A percentile compares a stretch with the other conserved stretches of the same genome.
Conservation (phyloP, 1,139 yeast species). For the Magnusiomyces sp. region DNA sequence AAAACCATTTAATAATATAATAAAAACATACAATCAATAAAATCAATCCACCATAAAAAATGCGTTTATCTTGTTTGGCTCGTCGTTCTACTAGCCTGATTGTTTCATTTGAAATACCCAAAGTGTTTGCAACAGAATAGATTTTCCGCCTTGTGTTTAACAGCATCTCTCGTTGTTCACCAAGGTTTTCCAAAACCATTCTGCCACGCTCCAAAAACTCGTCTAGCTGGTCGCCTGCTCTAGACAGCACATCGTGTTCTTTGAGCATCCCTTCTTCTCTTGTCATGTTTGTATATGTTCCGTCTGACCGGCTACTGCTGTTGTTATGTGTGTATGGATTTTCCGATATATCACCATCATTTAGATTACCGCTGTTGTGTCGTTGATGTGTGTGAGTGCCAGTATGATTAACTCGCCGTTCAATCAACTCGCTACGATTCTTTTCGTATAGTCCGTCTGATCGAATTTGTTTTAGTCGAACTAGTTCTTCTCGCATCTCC, state of each 20-base stretch:
- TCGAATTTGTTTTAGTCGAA: constrained; percentile 52
- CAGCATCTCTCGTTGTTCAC: constrained; percentile 73
- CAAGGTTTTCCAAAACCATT: constrained; percentile 74
- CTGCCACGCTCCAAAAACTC: constrained; percentile 87
- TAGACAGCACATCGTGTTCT: constrained; percentile 55
- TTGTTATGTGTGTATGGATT: constrained; percentile 44
- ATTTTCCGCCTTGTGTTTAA: constrained; percentile 55
- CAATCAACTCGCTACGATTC: constrained; percentile 52
- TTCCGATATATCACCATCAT: constrained; percentile 28
- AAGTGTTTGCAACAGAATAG: constrained; percentile 61
- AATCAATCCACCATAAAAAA: constrained; percentile 70
- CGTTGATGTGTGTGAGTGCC: background rate
- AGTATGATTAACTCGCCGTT: constrained; percentile 36
- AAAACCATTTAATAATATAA: constrained; percentile 56
- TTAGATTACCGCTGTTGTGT: background rate
- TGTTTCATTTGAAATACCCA: constrained; percentile 84
- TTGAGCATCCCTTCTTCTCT: constrained; percentile 57
- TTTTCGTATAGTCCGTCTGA: constrained; percentile 45
- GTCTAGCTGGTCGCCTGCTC: constrained; percentile 78
- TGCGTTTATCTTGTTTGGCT: constrained; percentile 82
- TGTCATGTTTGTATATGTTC: constrained; percentile 19
- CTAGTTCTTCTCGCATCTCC: constrained; percentile 51
- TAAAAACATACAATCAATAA: constrained; percentile 61
- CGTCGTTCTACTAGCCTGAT: constrained; percentile 73
- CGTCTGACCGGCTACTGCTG: constrained; percentile 1